Conservation (phyloP, 345 rosid species). For the Hevea brasiliensis region DNA sequence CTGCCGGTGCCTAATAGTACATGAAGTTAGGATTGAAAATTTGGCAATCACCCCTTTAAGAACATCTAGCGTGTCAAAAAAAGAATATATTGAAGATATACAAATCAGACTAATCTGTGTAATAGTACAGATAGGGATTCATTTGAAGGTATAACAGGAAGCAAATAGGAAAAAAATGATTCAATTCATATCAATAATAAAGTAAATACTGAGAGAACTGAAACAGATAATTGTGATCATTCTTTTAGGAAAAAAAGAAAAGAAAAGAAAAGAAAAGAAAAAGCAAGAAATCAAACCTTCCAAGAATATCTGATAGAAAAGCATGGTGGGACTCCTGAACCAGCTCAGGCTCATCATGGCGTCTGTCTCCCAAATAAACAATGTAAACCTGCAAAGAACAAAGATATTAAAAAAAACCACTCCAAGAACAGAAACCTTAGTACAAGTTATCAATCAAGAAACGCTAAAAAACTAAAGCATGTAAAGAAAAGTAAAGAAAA, state of each 20-base stretch:
- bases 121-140: not conserved
- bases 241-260: not conserved
- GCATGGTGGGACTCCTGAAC: slow-evolving; percentile 46
- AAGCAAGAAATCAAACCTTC: slow-evolving; percentile 39
- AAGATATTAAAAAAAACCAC: not conserved
- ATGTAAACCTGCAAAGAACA: slow-evolving; percentile 44
- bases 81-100: not conserved
- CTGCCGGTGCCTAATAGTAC: too few species aligned
- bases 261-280: not conserved
- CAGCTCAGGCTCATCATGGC: slow-evolving; percentile 31
- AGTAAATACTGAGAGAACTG: too few species aligned
- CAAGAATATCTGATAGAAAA: slow-evolving; percentile 48
- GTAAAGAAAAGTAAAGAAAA: not conserved
- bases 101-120: not conserved
- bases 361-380: slow-evolving; percentile 50
- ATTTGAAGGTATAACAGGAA: not conserved
- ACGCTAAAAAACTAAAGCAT: not conserved
- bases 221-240: not conserved
- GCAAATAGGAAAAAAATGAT: too few species aligned
- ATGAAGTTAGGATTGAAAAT: too few species aligned
- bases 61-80: too few species aligned
- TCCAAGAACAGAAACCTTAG: not conserved
- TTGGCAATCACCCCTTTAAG: too few species aligned
- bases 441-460: slow-evolving; percentile 4
- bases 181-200: too few species aligned